Evolutionary conservation across 345 rosid species (phyloP), one percentile per base, ranked within the genome.

Genomic region (Sisymbrium altissimum): DNA sequence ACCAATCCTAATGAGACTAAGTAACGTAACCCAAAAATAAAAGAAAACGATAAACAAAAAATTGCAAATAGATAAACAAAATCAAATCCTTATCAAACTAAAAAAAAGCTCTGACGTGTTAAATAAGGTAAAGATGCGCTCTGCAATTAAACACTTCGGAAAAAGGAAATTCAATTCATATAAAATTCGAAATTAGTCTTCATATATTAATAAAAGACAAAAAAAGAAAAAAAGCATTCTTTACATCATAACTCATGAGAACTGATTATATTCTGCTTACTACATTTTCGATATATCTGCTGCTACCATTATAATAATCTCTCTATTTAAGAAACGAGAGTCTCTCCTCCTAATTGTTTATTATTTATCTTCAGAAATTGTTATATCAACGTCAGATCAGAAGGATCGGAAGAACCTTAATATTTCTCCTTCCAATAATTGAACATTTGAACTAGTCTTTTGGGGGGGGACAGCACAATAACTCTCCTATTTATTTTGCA

Each of bases 401-500:
- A 39, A 21, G 18, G n/a, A n/a, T n/a, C n/a, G n/a, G 18, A 55
- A 68, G 41, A 54, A 64, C 29, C 40, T 15, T 45, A 45, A 50
- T 2, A 50, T 66, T 15, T 38, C 23, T 2, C 39, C 38, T 52
- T 54, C 3, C 7, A 38, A 12, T 68, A 38, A 12, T 55, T 11
- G 72, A 68, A 61, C 60, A 45, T 7, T 49, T 15, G 75, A 71
- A 61, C 75, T 9, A 50, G 75, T 71, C 75, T 36, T 14, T 71
- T n/a, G n/a, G n/a, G 25, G 25, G 30, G 50, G 75, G 60, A 25
- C 39, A 70, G 1, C 19, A 40, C 32, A 68, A 68, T 27, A 23
- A 29, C 19, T 41, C n/a, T n/a, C n/a, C n/a, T 14, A 40, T 66
- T 57, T 35, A 45, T 32, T 21, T 58, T 36, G 64, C 73, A 29